Evolutionary conservation across 306 rosid species (phyloP).

Genomic region (Urtica urens): DNA sequence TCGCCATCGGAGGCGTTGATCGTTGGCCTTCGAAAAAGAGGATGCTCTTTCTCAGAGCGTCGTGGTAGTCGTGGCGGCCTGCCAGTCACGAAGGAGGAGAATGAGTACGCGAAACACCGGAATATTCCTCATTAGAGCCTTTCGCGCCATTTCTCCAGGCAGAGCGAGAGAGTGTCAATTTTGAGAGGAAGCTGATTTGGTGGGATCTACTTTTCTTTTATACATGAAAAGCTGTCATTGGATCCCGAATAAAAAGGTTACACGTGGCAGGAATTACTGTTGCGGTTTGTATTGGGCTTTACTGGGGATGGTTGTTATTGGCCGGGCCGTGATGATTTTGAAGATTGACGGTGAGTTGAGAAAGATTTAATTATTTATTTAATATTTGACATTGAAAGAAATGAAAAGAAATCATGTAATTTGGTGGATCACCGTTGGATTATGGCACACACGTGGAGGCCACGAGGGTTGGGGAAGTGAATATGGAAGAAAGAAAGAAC

Average conservation of each 20-base stretch:
- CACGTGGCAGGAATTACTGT: constrained; percentile 41
- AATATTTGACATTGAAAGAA: neutral
- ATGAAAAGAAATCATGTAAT: neutral
- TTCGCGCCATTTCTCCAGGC: constrained; percentile 33
- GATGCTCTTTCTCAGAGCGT: constrained; percentile 77
- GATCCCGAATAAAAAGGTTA: constrained; percentile 35
- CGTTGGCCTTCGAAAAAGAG: constrained; percentile 99
- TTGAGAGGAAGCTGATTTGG: neutral
- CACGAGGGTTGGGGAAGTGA: too few relatives aligned
- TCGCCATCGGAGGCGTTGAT: constrained; percentile 90
- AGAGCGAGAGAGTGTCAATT: constrained; percentile 2
- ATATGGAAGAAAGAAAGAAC: too few relatives aligned
- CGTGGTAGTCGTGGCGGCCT: constrained; percentile 55
- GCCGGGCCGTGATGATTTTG: neutral
- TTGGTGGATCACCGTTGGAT: constrained; percentile 6
- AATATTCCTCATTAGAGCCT: constrained; percentile 7
- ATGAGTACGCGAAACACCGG: constrained; percentile 25
- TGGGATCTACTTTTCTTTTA: constrained; percentile 27
- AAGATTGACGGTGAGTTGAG: constrained; percentile 16
- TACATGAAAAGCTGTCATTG: constrained; percentile 56
- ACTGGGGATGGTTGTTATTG: constrained; percentile 24
- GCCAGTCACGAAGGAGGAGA: constrained; percentile 22
- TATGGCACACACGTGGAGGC: constrained; percentile 9
- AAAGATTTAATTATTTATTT: too few relatives aligned
- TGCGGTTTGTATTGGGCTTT: constrained; percentile 29